phyloP scores from a whole-genome alignment of 768 basidiomycete species.

The Pleurotus tuber-regium region DNA sequence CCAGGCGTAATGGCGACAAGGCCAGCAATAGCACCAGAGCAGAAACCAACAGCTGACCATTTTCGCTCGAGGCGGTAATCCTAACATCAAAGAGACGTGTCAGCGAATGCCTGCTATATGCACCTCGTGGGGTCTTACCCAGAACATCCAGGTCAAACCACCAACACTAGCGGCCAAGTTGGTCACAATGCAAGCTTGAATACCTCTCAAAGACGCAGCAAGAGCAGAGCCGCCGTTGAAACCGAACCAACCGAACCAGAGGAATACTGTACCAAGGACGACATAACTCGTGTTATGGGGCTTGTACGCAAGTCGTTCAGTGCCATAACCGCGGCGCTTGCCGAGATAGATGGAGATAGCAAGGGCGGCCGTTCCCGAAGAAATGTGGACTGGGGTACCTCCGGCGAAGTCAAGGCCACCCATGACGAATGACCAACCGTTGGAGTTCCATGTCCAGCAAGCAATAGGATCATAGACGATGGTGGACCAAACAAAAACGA shows the following conservation, averaged over 20 bases:
- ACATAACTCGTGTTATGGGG: constrained; percentile 94
- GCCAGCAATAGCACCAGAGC: constrained; percentile 90
- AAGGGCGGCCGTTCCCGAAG: constrained; percentile 87
- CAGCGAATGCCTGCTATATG: not conserved
- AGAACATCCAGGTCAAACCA: constrained; percentile 90
- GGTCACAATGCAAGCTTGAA: constrained; percentile 88
- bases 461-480: constrained; percentile 93
- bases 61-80: constrained; percentile 93
- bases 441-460: constrained; percentile 93
- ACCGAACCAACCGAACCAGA: constrained; percentile 97
- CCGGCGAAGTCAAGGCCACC: constrained; percentile 94
- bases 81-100: constrained; percentile 33
- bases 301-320: constrained; percentile 85
- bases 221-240: constrained; percentile 94
- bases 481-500: constrained; percentile 88
- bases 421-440: constrained; percentile 71
- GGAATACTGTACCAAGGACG: constrained; percentile 87
- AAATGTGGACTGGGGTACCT: constrained; percentile 96
- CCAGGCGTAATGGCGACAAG: constrained; percentile 89
- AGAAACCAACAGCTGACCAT: constrained; percentile 93
- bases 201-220: constrained; percentile 83
- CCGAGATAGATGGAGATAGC: constrained; percentile 92
- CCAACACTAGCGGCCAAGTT: constrained; percentile 90
- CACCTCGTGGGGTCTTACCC: constrained; percentile 42
- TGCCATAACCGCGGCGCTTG: constrained; percentile 88